Evolutionary conservation across 805 yeast species (phyloP), one percentile per base, ranked within the genome.

Genomic region (Ogataea corticis): DNA sequence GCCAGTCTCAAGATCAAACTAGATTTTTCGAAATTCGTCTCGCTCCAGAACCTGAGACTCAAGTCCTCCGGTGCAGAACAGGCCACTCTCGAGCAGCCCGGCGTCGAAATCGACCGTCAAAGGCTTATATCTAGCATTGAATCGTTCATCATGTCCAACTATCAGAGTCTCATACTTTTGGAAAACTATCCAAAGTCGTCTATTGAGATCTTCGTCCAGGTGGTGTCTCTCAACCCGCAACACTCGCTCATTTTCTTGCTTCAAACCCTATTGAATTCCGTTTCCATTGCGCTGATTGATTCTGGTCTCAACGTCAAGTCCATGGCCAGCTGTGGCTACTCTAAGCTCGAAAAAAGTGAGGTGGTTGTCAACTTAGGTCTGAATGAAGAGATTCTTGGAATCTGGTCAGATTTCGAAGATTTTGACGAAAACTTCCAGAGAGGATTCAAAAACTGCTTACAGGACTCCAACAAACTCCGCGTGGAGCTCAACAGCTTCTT

Each of bases 111-210:
- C 2, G 52, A 48, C 16, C 42, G 49, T 30, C 48, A 45, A 13
- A 28, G 54, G 27, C 33, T 56, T 10, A 44, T 36, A 9, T 32
- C 54, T 2, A 46, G 79, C 57, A 62, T 76, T 56, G 65, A 78
- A 65, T 50, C 69, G 38, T 50, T 74, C 64, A 49, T 61, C 63
- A 50, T 67, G 57, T 46, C 68, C 59, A 56, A 68, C 64, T 48
- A 68, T 31, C 50, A 52, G 13, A 59, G 58, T 34, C 45, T 82
- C 1, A 71, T 86, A 2, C 54, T 83, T 15, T 68, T 88, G 28
- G 78, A 78, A 12, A 82, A 83, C 50, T 94, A 94, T 63, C 97
- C 98, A 4, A 92, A 92, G 65, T 87, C 96, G 2, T 82, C 91
- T 15, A 87, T 92, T 46, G 94, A 85, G 58, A 76, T 92, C 13